Evolutionary conservation across 495 filamentous ascomycete genomes (phyloP), one percentile per base, ranked within the genome.

Genomic region (Monascus purpureus): DNA sequence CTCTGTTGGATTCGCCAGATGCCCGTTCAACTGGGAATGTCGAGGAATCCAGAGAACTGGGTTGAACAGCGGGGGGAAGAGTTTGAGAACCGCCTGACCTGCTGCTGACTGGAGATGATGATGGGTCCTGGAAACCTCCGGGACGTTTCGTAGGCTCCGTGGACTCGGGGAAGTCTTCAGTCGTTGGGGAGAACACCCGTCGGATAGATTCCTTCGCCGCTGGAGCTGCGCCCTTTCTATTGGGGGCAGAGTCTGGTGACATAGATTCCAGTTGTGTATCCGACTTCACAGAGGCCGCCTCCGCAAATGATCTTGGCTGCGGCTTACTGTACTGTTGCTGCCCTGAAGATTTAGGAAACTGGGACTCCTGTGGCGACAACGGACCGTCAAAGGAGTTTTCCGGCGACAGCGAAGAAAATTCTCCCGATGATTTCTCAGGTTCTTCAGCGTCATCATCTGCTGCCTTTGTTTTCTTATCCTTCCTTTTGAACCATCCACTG

Each of bases 401-500:
- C 25, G 70, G 65, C 8, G 72, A 67, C 29, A 57, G 50, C 36
- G 68, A 55, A 43, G 63, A 46, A 15, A 63, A 39, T 38, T 78
- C 73, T 37, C 53, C 47, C 0, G 75, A 77, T 28, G 68, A 60
- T 49, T 77, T 82, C 35, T 80, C 73, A 12, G 41, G 37, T 2
- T 64, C 58, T 16, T 83, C 79, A 7, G 68, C 61, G 31, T 80
- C 80, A 27, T 82, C 75, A 30, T 82, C 80, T 6, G 66, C 62
- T 26, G 65, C 54, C 41, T 77, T 80, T 33, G 60, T 61, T 50
- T 82, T 95, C 65, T 86, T 93, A 40, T 93, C 83, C 45, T 92
- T 94, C 34, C 84, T 68, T 46, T 93, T 95, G 68, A 99, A 99
- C 43, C 96, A 68, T 25, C 85, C 87, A 44, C 85, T 85, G 29